phyloP scores from a whole-genome alignment of 164 flowering plant species.

The Tetracentron sinense region DNA sequence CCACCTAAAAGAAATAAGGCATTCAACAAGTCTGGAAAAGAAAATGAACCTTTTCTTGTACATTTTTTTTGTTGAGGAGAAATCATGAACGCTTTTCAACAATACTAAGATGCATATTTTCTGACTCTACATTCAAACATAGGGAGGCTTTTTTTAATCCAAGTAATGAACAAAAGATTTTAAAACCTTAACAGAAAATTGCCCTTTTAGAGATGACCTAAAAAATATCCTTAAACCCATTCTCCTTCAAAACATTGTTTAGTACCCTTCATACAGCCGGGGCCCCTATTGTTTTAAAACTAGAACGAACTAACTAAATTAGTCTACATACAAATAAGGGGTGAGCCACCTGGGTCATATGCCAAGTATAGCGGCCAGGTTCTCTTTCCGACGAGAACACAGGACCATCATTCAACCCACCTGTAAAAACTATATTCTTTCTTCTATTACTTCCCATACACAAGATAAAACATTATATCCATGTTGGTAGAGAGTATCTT shows the following conservation, averaged over 20 bases:
- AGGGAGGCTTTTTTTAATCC: too few relatives aligned
- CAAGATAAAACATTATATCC: background rate
- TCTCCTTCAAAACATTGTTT: too few relatives aligned
- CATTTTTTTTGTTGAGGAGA: too few relatives aligned
- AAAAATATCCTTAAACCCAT: too few relatives aligned
- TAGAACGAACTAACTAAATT: too few relatives aligned
- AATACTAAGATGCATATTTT: background rate
- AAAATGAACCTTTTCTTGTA: too few relatives aligned
- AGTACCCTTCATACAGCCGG: background rate
- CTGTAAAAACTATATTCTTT: conserved; percentile 34
- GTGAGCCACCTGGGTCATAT: conserved; percentile 77
- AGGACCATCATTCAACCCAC: conserved; percentile 99
- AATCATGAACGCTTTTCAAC: background rate
- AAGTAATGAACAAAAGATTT: too few relatives aligned
- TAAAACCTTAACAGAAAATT: too few relatives aligned
- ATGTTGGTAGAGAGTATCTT: background rate
- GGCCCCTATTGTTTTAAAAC: background rate
- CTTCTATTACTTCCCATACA: background rate
- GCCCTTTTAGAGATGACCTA: too few relatives aligned
- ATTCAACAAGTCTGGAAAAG: background rate
- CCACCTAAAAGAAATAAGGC: background rate
- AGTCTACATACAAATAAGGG: background rate
- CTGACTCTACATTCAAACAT: too few relatives aligned
- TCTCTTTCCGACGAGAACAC: conserved; percentile 85
- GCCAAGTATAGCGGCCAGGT: conserved; percentile 89